Evolutionary conservation across 371 early-diverging fungal species (phyloP), one percentile per base, ranked within the genome.

Genomic region (Mucor velutinosus): DNA sequence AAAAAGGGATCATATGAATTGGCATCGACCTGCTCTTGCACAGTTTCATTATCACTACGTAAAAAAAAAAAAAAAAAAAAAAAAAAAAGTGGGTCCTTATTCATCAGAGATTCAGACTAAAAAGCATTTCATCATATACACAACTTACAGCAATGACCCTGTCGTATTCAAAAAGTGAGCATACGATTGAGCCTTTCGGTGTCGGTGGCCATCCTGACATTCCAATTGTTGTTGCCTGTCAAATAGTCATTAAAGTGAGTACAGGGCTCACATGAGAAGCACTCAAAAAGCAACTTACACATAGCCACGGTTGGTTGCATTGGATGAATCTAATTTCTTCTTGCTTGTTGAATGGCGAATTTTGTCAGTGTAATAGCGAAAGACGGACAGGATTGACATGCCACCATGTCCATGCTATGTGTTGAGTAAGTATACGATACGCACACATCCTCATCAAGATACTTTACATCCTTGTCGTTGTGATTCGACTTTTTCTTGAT

Each of bases 1-100:
- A 83, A 87, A 27, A 74, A 86, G 8, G 90, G 87, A 69, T 88
- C 83, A 60, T 90, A 90, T 2, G 49, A 70, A 45, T 53, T 45
- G 5, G 45, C 15, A 33, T 14, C 29, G 25, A 70, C 32, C 23
- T 43, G 32, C 47, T 53, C 19, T 65, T 69, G 60, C 14, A 63
- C 66, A 25, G 43, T 55, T 12, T 39, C 12, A 47, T 69, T 71
- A 32, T 72, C 65, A 61, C 65, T 70, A 62, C 23, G 51, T 12
- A 14, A 30, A 32, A 21, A 45, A 32, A 45, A 60, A 32, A n/a
- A 14, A 30, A 32, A 21, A 45, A 32, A 45, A 60, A 32, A 14
- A 30, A 32, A 21, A 45, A 32, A 45, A 60, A 32, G n/a, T 8
- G 37, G 17, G 47, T 21, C 21, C 41, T 17, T 41, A 6, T 37